A percentile compares a stretch with the other conserved stretches of the same genome.
Evolutionary conservation across 2,329 filamentous ascomycete genomes (phyloP).

Genomic region (Colletotrichum orchidophilum): DNA sequence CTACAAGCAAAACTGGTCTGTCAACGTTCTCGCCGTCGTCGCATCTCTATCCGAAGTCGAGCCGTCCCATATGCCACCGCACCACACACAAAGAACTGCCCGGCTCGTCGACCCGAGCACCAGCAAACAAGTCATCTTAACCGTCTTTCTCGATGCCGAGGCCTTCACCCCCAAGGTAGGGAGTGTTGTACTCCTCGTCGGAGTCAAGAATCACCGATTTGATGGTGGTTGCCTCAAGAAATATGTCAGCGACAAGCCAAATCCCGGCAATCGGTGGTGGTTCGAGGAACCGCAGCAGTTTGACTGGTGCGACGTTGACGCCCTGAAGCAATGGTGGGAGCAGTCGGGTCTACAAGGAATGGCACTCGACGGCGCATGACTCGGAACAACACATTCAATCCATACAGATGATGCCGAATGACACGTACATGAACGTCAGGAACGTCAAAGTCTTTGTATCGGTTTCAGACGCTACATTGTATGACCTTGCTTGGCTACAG

Average conservation of each 20-base stretch:
- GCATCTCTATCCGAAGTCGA: constrained; percentile 57
- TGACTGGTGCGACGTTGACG: constrained; percentile 59
- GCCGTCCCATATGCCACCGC: constrained; percentile 58
- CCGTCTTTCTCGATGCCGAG: constrained; percentile 63
- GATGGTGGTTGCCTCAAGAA: constrained; percentile 58
- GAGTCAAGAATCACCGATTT: constrained; percentile 67
- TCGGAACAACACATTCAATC: neutral
- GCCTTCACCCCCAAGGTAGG: constrained; percentile 57
- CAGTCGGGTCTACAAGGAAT: neutral
- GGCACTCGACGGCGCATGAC: constrained; percentile 4
- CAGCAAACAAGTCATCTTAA: constrained; percentile 60
- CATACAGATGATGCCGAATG: neutral
- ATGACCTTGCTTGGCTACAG: neutral
- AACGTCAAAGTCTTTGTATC: neutral
- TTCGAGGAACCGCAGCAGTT: constrained; percentile 57
- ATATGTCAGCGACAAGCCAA: constrained; percentile 50
- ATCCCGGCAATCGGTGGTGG: constrained; percentile 57
- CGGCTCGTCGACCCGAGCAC: constrained; percentile 62
- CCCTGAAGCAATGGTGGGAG: constrained; percentile 57
- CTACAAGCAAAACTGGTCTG: constrained; percentile 67
- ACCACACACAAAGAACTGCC: constrained; percentile 58
- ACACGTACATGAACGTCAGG: neutral
- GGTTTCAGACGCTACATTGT: constrained; percentile 1
- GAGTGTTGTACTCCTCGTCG: constrained; percentile 59
- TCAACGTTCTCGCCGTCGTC: constrained; percentile 64